These are phyloP conservation scores for Colletotrichum endophyticum DNA, from an alignment of 2,329 filamentous ascomycete genomes.

Conservation along the genomic window DNA sequence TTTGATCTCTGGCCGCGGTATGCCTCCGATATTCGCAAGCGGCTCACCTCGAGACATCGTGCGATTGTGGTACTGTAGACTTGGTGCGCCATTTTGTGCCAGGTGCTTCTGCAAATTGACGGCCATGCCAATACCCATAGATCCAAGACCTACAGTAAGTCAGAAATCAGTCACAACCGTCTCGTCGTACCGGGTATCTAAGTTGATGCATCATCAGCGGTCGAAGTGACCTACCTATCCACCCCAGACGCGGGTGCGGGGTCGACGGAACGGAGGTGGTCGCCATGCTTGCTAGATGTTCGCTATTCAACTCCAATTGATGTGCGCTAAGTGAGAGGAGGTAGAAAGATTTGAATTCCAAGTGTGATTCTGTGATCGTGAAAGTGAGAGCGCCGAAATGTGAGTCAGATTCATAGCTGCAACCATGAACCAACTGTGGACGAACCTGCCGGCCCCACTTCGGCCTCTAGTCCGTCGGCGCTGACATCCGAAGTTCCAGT, in stretches of 20 bases:
- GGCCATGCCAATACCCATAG: constrained; percentile 57
- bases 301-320: neutral
- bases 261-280: neutral
- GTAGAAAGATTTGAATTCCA: rapidly evolving
- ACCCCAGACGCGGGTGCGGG: constrained; percentile 7
- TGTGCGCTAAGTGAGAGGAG: rapidly evolving
- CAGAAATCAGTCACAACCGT: neutral
- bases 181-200: neutral
- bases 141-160: constrained; percentile 45
- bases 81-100: constrained; percentile 8
- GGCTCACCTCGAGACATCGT: constrained; percentile 48
- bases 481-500: neutral
- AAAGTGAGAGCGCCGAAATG: neutral
- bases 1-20: constrained; percentile 22
- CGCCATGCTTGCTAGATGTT: neutral
- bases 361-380: neutral
- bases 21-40: constrained; percentile 31
- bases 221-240: neutral
- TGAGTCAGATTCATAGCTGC: neutral
- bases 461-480: neutral
- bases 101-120: constrained; percentile 52
- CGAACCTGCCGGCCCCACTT: neutral
- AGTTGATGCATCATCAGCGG: neutral
- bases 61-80: constrained; percentile 48
- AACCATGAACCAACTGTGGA: neutral